Conservation (phyloP, 768 basidiomycete species). For the Mycena kentingensis region DNA sequence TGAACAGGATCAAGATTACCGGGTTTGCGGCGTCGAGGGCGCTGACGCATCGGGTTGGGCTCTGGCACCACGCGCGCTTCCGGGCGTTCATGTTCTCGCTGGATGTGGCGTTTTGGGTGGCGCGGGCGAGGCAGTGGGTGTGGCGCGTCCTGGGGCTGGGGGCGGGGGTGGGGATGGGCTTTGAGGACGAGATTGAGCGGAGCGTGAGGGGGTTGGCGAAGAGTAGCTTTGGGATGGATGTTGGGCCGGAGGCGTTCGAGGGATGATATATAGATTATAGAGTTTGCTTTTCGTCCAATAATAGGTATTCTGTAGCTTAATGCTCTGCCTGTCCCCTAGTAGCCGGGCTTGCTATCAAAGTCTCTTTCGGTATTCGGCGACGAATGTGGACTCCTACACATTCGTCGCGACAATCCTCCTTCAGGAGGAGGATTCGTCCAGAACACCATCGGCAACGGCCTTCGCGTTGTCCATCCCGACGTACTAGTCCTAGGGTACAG, state of each 20-base stretch:
- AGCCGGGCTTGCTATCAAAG: too few species aligned
- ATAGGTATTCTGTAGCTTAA: too few species aligned
- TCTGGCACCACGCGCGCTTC: slow-evolving; percentile 65
- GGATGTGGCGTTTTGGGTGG: slow-evolving; percentile 73
- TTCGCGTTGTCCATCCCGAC: too few species aligned
- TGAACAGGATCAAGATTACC: slow-evolving; percentile 88
- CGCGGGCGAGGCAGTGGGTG: slow-evolving; percentile 54
- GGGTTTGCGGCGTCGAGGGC: slow-evolving; percentile 81
- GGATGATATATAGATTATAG: slow-evolving; percentile 33
- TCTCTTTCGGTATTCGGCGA: too few species aligned
- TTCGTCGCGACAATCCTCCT: too few species aligned
- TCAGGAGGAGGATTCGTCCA: too few species aligned
- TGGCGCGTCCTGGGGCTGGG: slow-evolving; percentile 42
- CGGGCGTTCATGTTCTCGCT: slow-evolving; percentile 62
- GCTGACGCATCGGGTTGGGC: slow-evolving; percentile 45
- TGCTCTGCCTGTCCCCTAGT: too few species aligned
- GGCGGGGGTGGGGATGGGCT: slow-evolving; percentile 49
- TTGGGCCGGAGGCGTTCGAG: slow-evolving; percentile 57
- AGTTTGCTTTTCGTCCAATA: neutral
- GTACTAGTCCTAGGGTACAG: too few species aligned
- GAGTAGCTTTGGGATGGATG: slow-evolving; percentile 76
- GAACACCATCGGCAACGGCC: too few species aligned
- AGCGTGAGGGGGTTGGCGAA: slow-evolving; percentile 76
- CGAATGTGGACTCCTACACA: too few species aligned
- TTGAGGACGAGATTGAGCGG: slow-evolving; percentile 83